Evolutionary conservation across 1,284 basidiomycete species (phyloP), one percentile per base, ranked within the genome.

Genomic region (Cryptococcus sp.): DNA sequence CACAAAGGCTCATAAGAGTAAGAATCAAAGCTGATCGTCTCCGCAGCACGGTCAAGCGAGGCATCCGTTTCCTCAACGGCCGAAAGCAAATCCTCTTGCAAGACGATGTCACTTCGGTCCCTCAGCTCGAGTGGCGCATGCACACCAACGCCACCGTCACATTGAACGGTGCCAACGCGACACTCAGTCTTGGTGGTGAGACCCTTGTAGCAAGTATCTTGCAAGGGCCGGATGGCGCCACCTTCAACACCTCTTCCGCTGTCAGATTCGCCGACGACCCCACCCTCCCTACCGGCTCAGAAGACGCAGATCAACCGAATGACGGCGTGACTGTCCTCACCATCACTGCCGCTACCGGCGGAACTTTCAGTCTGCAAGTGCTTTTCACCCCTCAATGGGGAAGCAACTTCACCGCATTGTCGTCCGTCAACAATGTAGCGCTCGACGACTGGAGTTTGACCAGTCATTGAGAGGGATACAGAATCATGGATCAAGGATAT

Each of bases 61-160:
- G 94, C 61, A 83, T 96, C 60, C 91, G 93, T 54, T 77, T 89
- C 67, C 75, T 99, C 65, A 99, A 99, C 79, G 84, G 82, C 45
- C 87, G 96, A 59, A 86, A 84, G 65, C 96, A 98, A 79, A 86
- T 98, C n/a, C 85, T 99, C 7, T 77, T 94, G 44, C 92, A 92
- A 77, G 91, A 93, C 78, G 92, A 95, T 71, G 86, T 94, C 72
- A 82, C 79, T 19, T 55, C 61, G 17, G 80, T 77, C 23, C 62
- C 65, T 19, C 70, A 82, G 23, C 80, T 94, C 57, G 84, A 88
- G 82, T 98, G 95, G 95, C 86, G 93, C 50, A 91, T 93, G 83
- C 94, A 99, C 79, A 98, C 96, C 61, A 99, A 79, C 71, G 79
- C 78, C 3, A 75, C 79, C 15, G 69, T 86, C 54, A 68, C 80